These are phyloP conservation scores for Schizochytrium sp. DNA, from an alignment of 108 stramenopile genomes.

Conservation along the genomic window DNA sequence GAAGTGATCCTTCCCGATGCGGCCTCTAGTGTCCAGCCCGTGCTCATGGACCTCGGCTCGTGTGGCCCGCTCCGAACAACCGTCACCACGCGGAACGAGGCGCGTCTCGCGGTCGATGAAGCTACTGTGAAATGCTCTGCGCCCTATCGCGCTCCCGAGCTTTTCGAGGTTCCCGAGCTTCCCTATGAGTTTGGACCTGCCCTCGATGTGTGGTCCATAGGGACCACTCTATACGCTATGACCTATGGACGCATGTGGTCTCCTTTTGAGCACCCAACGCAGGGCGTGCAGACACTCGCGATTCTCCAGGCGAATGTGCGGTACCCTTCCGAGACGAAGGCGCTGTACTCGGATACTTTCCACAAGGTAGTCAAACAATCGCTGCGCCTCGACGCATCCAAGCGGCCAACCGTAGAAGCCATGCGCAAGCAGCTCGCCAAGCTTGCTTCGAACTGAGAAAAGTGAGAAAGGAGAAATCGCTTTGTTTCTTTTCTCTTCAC, in stretches of 20 bases:
- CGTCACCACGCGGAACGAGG: neutral
- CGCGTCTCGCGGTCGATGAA: neutral
- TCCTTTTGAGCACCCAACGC: slow-evolving; percentile 5
- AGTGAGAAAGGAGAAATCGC: neutral
- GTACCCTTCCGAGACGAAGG: neutral
- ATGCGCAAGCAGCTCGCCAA: neutral
- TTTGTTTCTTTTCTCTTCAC: neutral
- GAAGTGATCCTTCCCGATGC: neutral
- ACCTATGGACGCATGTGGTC: neutral
- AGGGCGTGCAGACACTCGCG: neutral
- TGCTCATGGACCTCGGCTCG: neutral
- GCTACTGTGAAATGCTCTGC: slow-evolving; percentile 1
- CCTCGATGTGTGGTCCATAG: neutral
- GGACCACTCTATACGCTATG: neutral
- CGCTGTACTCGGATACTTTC: neutral
- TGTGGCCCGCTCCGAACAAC: neutral
- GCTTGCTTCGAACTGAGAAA: neutral
- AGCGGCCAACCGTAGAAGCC: neutral
- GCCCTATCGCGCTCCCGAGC: slow-evolving; percentile 2
- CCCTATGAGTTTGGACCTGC: neutral
- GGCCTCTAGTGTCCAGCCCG: neutral
- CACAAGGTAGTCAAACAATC: neutral
- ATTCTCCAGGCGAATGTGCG: neutral
- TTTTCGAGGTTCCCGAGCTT: neutral
- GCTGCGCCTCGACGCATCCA: neutral